Percentiles rank a stretch among this genome's conserved stretches.
These are phyloP conservation scores for Tothia fuscella DNA, from an alignment of 2,329 filamentous ascomycete genomes.

Conservation along the genomic window DNA sequence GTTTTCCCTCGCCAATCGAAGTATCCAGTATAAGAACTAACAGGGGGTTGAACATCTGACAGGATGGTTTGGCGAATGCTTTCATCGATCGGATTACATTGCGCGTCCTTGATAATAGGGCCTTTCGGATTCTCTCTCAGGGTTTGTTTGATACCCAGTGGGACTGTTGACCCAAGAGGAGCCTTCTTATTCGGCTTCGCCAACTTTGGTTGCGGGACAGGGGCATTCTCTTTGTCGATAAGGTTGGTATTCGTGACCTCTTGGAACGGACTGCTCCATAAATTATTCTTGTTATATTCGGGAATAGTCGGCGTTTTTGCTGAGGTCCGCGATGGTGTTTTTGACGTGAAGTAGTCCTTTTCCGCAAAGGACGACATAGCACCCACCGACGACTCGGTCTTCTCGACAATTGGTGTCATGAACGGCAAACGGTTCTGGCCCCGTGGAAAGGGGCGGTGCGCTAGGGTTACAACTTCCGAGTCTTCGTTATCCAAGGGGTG, in stretches of 20 bases:
- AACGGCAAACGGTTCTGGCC: slow-evolving; percentile 84
- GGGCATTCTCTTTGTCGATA: slow-evolving; percentile 32
- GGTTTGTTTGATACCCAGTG: slow-evolving; percentile 1
- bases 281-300: slow-evolving; percentile 29
- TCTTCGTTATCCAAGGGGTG: too few species aligned
- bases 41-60: slow-evolving; percentile 56
- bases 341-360: slow-evolving; percentile 51
- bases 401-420: slow-evolving; percentile 97
- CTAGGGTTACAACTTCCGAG: too few species aligned
- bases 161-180: neutral
- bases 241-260: slow-evolving; percentile 45
- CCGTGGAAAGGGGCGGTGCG: slow-evolving; percentile 68
- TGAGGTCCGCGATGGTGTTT: slow-evolving; percentile 60
- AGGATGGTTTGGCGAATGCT: slow-evolving; percentile 63
- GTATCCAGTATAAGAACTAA: slow-evolving; percentile 68
- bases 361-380: slow-evolving; percentile 39
- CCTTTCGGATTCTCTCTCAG: slow-evolving; percentile 39
- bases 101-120: slow-evolving; percentile 66
- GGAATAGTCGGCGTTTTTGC: slow-evolving; percentile 24
- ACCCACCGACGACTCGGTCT: slow-evolving; percentile 78
- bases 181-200: neutral
- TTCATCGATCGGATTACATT: slow-evolving; percentile 86
- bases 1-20: slow-evolving; percentile 55
- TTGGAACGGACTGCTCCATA: slow-evolving; percentile 59
- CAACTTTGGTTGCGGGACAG: slow-evolving; percentile 1